phyloP scores from a whole-genome alignment of 345 rosid species.

The Populus euphratica region DNA sequence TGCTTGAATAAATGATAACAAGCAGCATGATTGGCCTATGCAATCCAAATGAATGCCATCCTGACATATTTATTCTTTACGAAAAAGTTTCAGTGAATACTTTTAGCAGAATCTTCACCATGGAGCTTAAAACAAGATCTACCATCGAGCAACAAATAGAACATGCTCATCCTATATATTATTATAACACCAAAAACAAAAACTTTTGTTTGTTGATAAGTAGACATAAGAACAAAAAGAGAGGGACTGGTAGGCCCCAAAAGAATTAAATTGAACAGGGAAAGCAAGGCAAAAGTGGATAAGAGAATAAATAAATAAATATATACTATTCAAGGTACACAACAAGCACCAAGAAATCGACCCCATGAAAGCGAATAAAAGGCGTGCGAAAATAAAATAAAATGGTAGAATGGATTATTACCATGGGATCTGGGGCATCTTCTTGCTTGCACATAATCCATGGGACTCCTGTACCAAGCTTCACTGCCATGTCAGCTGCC shows the following conservation, averaged over 20 bases:
- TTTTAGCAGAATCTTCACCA: too few species aligned
- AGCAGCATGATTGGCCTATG: background rate
- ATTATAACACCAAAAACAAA: background rate
- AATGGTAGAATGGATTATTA: background rate
- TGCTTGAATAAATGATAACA: background rate
- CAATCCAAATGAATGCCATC: background rate
- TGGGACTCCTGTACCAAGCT: constrained; percentile 46
- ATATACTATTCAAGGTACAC: background rate
- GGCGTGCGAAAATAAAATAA: too few species aligned
- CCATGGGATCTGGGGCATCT: constrained; percentile 48
- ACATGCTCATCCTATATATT: background rate
- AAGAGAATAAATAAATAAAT: background rate
- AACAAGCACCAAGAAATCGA: background rate
- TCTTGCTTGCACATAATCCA: constrained; percentile 61
- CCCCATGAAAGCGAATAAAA: background rate
- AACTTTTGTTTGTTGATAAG: background rate
- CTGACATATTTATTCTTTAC: background rate
- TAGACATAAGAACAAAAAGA: background rate
- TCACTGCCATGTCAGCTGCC: constrained; percentile 50
- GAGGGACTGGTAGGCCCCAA: background rate
- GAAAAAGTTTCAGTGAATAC: background rate
- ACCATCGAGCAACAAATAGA: background rate
- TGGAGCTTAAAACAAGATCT: too few species aligned
- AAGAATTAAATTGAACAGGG: background rate
- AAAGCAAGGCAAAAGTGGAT: background rate